Conservation (phyloP, 1,284 basidiomycete species). For the Austropuccinia psidii region DNA sequence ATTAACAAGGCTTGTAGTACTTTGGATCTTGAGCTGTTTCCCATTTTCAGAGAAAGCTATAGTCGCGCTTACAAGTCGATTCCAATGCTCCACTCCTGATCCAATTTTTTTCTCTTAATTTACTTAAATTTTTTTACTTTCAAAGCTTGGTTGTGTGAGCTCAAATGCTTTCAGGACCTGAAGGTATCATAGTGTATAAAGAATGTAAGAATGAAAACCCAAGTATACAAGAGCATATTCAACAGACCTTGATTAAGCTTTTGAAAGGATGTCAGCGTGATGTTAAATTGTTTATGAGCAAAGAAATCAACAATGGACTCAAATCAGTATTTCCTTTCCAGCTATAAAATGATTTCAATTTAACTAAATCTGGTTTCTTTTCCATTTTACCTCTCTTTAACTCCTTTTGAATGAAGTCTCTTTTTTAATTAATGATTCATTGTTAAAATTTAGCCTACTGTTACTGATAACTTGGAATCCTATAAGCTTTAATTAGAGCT, state of each 20-base stretch:
- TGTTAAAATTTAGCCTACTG: slow-evolving; percentile 57
- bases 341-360: not conserved
- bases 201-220: slow-evolving; percentile 82
- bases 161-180: slow-evolving; percentile 96
- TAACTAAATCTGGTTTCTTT: not conserved
- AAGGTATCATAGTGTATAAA: slow-evolving; percentile 96
- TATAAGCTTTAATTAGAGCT: slow-evolving; percentile 85
- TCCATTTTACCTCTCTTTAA: not conserved
- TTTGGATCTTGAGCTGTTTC: slow-evolving; percentile 81
- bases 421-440: slow-evolving; percentile 32
- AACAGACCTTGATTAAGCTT: slow-evolving; percentile 61
- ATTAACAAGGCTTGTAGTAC: slow-evolving; percentile 92
- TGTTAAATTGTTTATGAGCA: slow-evolving; percentile 78
- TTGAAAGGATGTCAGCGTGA: slow-evolving; percentile 97
- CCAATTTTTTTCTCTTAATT: not conserved
- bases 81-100: too few species aligned
- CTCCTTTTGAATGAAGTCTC: not conserved
- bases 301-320: slow-evolving; percentile 47
- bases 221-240: slow-evolving; percentile 69
- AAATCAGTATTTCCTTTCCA: not conserved
- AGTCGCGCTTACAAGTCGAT: slow-evolving; percentile 86
- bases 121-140: not conserved
- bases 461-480: slow-evolving; percentile 70
- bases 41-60: slow-evolving; percentile 90
- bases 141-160: slow-evolving; percentile 85